Evolutionary conservation across 2,329 filamentous ascomycete genomes (phyloP).

Genomic region (Penicillium olsonii): DNA sequence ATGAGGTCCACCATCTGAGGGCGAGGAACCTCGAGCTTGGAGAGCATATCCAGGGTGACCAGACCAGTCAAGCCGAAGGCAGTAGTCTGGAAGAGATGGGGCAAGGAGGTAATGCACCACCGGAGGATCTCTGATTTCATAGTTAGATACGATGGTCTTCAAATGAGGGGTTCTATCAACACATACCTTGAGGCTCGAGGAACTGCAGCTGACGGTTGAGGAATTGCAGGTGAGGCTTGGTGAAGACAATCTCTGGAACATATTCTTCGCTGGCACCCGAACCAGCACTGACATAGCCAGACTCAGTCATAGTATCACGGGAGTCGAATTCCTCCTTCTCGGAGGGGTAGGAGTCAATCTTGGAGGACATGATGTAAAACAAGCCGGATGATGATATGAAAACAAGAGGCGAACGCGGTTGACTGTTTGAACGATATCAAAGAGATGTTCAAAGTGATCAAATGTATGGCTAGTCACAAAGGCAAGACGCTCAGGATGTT

Average conservation of each 20-base stretch:
- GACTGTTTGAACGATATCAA: conserved; percentile 3
- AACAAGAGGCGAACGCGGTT: conserved; percentile 6
- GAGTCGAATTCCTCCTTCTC: conserved; percentile 37
- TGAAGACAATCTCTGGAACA: conserved; percentile 80
- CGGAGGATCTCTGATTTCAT: conserved; percentile 70
- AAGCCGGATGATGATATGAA: background rate
- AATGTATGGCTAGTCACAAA: background rate
- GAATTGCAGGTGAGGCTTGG: conserved; percentile 82
- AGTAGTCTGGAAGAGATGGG: conserved; percentile 83
- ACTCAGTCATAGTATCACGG: conserved; percentile 73
- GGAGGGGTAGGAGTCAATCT: conserved; percentile 38
- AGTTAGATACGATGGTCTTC: conserved; percentile 13
- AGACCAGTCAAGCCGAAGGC: conserved; percentile 81
- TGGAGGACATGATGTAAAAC: conserved; percentile 38
- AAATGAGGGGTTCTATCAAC: conserved; percentile 7
- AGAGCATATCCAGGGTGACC: conserved; percentile 73
- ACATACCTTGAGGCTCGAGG: conserved; percentile 73
- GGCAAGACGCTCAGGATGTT: background rate
- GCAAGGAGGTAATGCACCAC: conserved; percentile 89
- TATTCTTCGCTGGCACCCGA: conserved; percentile 62
- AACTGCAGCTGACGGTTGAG: conserved; percentile 86
- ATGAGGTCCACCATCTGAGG: conserved; percentile 56
- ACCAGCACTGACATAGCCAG: conserved; percentile 70
- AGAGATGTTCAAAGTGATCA: conserved; percentile 6
- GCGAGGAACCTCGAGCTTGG: conserved; percentile 51